phyloP scores from a whole-genome alignment of 306 rosid species.

The Arachis hypogaea region DNA sequence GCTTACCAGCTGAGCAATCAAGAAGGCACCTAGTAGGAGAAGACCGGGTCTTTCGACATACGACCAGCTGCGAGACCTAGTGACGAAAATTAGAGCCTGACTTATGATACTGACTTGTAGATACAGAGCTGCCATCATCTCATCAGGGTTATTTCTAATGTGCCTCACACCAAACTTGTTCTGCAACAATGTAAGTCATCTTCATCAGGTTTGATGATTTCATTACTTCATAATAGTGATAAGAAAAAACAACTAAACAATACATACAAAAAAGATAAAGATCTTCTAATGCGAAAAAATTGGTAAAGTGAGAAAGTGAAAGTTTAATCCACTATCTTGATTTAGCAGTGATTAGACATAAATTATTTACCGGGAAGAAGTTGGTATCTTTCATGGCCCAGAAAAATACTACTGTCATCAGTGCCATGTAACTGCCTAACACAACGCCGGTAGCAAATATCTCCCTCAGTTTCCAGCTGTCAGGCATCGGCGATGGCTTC shows the following conservation, averaged over 20 bases:
- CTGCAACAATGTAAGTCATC: conserved; percentile 49
- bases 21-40: conserved; percentile 76
- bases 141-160: conserved; percentile 24
- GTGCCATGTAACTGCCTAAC: conserved; percentile 90
- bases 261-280: too few species aligned
- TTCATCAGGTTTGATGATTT: background rate
- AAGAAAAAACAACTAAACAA: background rate
- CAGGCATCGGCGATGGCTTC: conserved; percentile 92
- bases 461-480: conserved; percentile 91
- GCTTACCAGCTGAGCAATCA: conserved; percentile 83
- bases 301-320: too few species aligned
- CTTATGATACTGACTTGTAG: conserved; percentile 97
- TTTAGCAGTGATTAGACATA: background rate
- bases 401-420: conserved; percentile 91
- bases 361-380: conserved; percentile 70
- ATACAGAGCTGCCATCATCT: conserved; percentile 92
- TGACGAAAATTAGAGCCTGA: conserved; percentile 92
- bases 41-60: conserved; percentile 82
- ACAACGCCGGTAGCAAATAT: conserved; percentile 93
- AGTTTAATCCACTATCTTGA: too few species aligned
- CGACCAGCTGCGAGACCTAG: conserved; percentile 94
- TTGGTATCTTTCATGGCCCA: conserved; percentile 67
- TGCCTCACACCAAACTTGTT: conserved; percentile 58
- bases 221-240: background rate
- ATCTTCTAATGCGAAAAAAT: too few species aligned